phyloP scores from a whole-genome alignment of 2,329 filamentous ascomycete species.

The Alternaria angustiovoidea region DNA sequence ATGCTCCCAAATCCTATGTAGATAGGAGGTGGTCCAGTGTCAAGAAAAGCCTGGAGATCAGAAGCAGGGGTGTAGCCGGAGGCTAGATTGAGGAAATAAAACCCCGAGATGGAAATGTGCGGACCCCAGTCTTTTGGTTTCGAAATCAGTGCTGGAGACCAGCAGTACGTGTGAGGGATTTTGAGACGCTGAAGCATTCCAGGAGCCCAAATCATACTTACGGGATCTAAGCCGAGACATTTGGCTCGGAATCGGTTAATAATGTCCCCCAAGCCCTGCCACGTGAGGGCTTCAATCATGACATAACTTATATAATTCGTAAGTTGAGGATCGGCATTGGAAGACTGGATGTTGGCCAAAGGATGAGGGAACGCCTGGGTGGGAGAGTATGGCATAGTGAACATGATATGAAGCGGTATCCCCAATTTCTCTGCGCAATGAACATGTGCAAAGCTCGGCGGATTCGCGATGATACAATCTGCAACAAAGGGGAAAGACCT shows the following conservation, averaged over 20 bases:
- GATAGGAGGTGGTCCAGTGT: slow-evolving; percentile 59
- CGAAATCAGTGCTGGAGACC: slow-evolving; percentile 50
- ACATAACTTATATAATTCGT: slow-evolving; percentile 57
- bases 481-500: slow-evolving; percentile 73
- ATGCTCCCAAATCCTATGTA: slow-evolving; percentile 68
- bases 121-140: slow-evolving; percentile 27
- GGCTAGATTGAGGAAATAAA: slow-evolving; percentile 53
- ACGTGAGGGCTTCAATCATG: slow-evolving; percentile 59
- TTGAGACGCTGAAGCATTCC: slow-evolving; percentile 47
- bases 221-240: slow-evolving; percentile 51
- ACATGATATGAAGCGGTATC: slow-evolving; percentile 81
- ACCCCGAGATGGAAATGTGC: slow-evolving; percentile 52
- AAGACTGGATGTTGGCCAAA: slow-evolving; percentile 56
- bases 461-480: slow-evolving; percentile 79
- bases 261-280: slow-evolving; percentile 60
- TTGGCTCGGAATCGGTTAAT: slow-evolving; percentile 55
- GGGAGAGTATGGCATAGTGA: slow-evolving; percentile 59
- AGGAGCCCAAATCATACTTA: slow-evolving; percentile 50
- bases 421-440: slow-evolving; percentile 76
- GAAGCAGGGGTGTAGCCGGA: slow-evolving; percentile 51
- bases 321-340: slow-evolving; percentile 38
- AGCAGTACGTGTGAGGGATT: slow-evolving; percentile 57
- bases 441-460: slow-evolving; percentile 77
- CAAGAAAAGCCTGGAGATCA: slow-evolving; percentile 55
- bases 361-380: slow-evolving; percentile 59